Percentiles rank a stretch among this genome's conserved stretches.
Evolutionary conservation across 306 rosid genomes (phyloP).

Genomic region (Quercus engelmannii): DNA sequence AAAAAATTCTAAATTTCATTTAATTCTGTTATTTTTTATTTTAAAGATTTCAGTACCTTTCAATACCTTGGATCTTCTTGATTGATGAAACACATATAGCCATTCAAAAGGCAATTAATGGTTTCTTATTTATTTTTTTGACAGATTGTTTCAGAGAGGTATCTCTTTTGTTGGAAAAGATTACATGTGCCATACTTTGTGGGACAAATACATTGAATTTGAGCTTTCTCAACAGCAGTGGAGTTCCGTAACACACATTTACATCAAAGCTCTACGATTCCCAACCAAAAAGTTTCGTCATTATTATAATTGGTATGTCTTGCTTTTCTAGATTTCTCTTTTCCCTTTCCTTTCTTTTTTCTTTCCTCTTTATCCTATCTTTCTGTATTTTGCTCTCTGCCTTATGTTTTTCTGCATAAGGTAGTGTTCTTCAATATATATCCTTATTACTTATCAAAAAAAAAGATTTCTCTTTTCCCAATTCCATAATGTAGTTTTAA

Average conservation of each 20-base stretch:
- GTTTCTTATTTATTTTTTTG: constrained; percentile 18
- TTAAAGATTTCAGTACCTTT: neutral
- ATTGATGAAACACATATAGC: neutral
- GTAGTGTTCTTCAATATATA: no score
- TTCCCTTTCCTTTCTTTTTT: neutral
- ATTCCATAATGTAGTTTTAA: neutral
- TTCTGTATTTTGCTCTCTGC: no score
- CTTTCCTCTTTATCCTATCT: no score
- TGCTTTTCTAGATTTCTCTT: neutral
- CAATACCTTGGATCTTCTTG: constrained; percentile 15
- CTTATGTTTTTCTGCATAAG: no score
- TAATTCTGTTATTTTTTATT: no score
- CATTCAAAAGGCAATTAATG: constrained; percentile 14
- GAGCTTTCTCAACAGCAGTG: constrained; percentile 80
- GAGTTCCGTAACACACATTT: constrained; percentile 69
- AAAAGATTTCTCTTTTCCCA: neutral
- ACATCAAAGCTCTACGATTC: constrained; percentile 69
- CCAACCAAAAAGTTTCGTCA: constrained; percentile 77
- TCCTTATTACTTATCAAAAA: no score
- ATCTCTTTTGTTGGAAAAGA: constrained; percentile 85
- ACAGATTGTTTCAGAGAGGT: constrained; percentile 76
- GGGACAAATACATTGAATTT: constrained; percentile 85
- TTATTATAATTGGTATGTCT: constrained; percentile 60
- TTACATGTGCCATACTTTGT: constrained; percentile 64
- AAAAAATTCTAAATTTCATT: no score